Percentiles rank a stretch among this genome's conserved stretches.
phyloP scores from a whole-genome alignment of 1,139 yeast genomes.

The Candida dubliniensis region DNA sequence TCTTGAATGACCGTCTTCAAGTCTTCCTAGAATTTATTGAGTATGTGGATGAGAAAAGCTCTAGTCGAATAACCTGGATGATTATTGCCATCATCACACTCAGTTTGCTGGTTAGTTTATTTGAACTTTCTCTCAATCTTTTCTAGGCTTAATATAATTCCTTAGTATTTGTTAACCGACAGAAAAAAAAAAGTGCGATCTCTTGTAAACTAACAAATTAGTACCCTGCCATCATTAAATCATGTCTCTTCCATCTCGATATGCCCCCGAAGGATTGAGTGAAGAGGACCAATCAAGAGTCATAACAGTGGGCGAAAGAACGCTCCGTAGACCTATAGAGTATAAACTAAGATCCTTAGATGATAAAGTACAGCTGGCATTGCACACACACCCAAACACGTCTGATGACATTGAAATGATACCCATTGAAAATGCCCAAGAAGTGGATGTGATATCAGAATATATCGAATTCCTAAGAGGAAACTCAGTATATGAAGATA shows the following conservation, averaged over 20 bases:
- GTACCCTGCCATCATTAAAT: not conserved
- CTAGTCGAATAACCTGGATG: conserved; percentile 89
- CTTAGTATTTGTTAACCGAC: not conserved
- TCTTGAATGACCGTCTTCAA: conserved; percentile 87
- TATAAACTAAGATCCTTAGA: conserved; percentile 34
- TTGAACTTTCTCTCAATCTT: conserved; percentile 30
- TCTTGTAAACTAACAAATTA: not conserved
- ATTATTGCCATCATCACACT: conserved; percentile 79
- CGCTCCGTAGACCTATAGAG: conserved; percentile 20
- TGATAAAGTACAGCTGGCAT: conserved; percentile 32
- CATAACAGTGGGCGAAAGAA: conserved; percentile 34
- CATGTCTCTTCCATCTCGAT: conserved; percentile 42
- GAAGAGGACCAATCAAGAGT: conserved; percentile 25
- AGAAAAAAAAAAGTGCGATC: not conserved
- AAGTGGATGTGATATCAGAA: conserved; percentile 46
- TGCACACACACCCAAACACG: conserved; percentile 4
- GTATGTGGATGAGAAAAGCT: conserved; percentile 88
- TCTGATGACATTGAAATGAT: conserved; percentile 50
- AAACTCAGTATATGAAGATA: not conserved
- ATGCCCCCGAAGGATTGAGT: conserved; percentile 44
- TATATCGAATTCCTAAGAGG: conserved; percentile 21
- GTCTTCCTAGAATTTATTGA: conserved; percentile 93
- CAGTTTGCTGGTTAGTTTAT: conserved; percentile 61
- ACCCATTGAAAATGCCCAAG: conserved; percentile 48
- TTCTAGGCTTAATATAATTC: not conserved